Base-by-base conservation (phyloP, 176 grass and related monocot species). In the Hsuehochloa calcarea region DNA sequence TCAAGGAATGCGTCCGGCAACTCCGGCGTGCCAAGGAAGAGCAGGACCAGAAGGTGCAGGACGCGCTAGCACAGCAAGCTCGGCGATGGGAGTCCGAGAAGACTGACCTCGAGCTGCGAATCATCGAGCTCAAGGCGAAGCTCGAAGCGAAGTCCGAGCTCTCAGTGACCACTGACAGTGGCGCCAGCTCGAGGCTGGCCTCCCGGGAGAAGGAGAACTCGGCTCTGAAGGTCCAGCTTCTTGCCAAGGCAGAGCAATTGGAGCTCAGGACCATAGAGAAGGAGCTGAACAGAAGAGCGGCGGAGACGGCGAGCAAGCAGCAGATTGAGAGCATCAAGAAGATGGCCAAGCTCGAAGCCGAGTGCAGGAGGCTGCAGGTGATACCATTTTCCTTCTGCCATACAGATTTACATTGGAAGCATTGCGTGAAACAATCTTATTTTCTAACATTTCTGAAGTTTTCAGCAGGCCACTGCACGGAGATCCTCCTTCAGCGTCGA, bases 1-100 rank as follows among this genome's bases (percentile, higher is more conserved):
- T 99, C 41, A 99, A 99, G 81, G 97, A 99, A 85, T 99, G 97
- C 25, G 81, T 96, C 50, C 88, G 90, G 73, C 93, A 99, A 65
- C 90, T 99, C 68, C 88, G 86, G 74, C 88, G 88, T 16, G 78
- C 87, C 62, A 94, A 89, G 62, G 86, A 93, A 44, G 91, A 99
- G 22, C 88, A 92, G 75, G 91, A 89, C 13, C 84, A 85, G 62
- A 88, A 90, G 51, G 64, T 99, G 29, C 81, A 94, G 83, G 84
- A 82, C 31, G 81, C 81, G 15, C 74, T 99, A 44, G 54, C 75
- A 5, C 89, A 90, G 70, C 88, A 91, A 75, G 85, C 88, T 6
- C 59, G 74, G 39, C 69, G 88, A 65, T 96, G 90, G 93, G 92
- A 92, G 67, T 94, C 84, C 34, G 63, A 96, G 16, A 99, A 91